Evolutionary conservation across 2,329 filamentous ascomycete species (phyloP), one percentile per base, ranked within the genome.

Genomic region (Trichoderma sp.): DNA sequence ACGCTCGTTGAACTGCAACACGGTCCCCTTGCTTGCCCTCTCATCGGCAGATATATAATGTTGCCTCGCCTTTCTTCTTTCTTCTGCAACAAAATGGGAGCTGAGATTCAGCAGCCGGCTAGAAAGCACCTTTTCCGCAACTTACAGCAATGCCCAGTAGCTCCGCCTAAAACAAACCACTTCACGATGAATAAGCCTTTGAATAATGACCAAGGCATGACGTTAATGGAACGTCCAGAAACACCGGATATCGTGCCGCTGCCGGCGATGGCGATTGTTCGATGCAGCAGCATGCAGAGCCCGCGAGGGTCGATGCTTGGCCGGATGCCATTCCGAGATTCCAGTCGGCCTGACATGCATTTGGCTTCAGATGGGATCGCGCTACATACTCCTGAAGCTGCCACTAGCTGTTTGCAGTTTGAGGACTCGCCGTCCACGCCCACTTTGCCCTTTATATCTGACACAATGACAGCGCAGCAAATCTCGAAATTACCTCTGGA

Each of bases 291-390:
- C 28, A 50, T 41, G 14, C 19, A 34, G 30, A 39, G 30, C 26
- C 9, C n/a, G 19, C 41, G 50, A 10, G 24, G 41, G 21, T 51
- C 19, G 45, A 50, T 50, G 21, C 45, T 39, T 39, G n/a, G 45
- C 41, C 57, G 57, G 57, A 43, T 43, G 21, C 9, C 57, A n/a
- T 51, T 34, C 57, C 57, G 57, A 60, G 43, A 60, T 51, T 60
- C 14, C 57, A 60, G 45, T 60, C 19, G 30, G 34, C 47, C 34
- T 51, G 50, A 10, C 28, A n/a, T 41, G 17, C 57, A 43, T 41
- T 21, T 50, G 34, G 50, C 45, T n/a, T 51, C 12, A 24, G 41
- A n/a, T 24, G 41, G 54, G 15, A 51, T 26, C 14, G 34, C 24
- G 26, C 34, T 17, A 44, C n/a, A n/a, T n/a, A n/a, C 4, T 21